Evolutionary conservation across 176 grass and related monocot species (phyloP).

Genomic region (Aechmea fasciata): DNA sequence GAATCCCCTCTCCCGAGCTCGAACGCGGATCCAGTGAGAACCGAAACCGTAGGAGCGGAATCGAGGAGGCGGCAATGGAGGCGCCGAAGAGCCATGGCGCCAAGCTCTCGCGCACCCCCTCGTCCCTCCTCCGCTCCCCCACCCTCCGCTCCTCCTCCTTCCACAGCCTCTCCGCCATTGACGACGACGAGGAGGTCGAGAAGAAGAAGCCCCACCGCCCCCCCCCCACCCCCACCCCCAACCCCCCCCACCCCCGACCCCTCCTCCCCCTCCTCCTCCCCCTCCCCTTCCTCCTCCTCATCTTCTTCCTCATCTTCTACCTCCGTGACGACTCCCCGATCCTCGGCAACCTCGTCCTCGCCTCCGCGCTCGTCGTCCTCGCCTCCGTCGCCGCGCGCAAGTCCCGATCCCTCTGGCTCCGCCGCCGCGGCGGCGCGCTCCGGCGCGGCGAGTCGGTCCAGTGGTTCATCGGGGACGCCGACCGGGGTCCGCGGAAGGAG

Average conservation of each 20-base stretch:
- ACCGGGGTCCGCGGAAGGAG: slow-evolving; percentile 2
- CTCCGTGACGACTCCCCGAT: slow-evolving; percentile 29
- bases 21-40: slow-evolving; percentile 1
- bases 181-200: slow-evolving; percentile 47
- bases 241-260: slow-evolving; percentile 18
- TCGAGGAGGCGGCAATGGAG: slow-evolving; percentile 13
- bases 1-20: neutral
- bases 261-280: slow-evolving; percentile 40
- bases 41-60: neutral
- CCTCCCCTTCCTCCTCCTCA: slow-evolving; percentile 32
- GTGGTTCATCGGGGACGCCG: slow-evolving; percentile 60
- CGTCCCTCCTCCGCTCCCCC: slow-evolving; percentile 74
- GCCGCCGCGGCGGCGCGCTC: slow-evolving; percentile 1
- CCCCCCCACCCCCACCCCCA: slow-evolving; percentile 21
- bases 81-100: slow-evolving; percentile 11
- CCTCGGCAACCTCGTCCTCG: slow-evolving; percentile 31
- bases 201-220: slow-evolving; percentile 27
- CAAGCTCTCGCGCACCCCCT: slow-evolving; percentile 71
- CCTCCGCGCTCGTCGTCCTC: slow-evolving; percentile 30
- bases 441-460: slow-evolving; percentile 33
- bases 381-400: slow-evolving; percentile 11
- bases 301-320: slow-evolving; percentile 36
- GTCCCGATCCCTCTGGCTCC: slow-evolving; percentile 16
- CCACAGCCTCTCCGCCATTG: slow-evolving; percentile 45
- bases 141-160: slow-evolving; percentile 59